Conservation (phyloP, 345 rosid genomes). For the Bruguiera parviflora region DNA sequence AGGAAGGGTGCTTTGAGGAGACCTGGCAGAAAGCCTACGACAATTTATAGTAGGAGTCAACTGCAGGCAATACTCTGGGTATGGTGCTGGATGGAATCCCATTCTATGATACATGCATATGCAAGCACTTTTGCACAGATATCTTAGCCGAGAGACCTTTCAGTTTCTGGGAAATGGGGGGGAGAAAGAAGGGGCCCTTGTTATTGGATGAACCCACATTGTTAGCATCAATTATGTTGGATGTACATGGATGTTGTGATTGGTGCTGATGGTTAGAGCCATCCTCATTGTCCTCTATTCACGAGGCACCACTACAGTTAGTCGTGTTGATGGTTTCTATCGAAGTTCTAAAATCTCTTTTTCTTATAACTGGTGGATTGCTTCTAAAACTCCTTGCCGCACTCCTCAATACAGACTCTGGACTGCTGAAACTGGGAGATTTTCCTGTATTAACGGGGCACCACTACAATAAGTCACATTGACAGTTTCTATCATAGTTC, state of each 20-base stretch:
- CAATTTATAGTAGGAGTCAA: too few relatives aligned
- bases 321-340: background rate
- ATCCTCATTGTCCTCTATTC: background rate
- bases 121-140: slow-evolving; percentile 17
- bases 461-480: background rate
- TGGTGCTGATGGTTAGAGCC: background rate
- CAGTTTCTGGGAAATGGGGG: slow-evolving; percentile 18
- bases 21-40: background rate
- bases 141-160: background rate
- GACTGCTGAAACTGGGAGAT: background rate
- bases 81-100: background rate
- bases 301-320: background rate
- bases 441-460: background rate
- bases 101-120: slow-evolving; percentile 12
- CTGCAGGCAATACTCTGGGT: background rate
- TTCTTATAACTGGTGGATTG: slow-evolving; percentile 16
- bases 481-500: background rate
- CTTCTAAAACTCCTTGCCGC: slow-evolving; percentile 3
- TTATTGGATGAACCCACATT: background rate
- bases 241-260: background rate
- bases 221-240: background rate
- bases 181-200: slow-evolving; percentile 15
- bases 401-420: slow-evolving; percentile 15
- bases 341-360: background rate
- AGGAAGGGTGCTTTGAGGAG: too few relatives aligned